Conservation (phyloP, 371 early-diverging fungal species). For the Homolaphlyctis polyrhiza region DNA sequence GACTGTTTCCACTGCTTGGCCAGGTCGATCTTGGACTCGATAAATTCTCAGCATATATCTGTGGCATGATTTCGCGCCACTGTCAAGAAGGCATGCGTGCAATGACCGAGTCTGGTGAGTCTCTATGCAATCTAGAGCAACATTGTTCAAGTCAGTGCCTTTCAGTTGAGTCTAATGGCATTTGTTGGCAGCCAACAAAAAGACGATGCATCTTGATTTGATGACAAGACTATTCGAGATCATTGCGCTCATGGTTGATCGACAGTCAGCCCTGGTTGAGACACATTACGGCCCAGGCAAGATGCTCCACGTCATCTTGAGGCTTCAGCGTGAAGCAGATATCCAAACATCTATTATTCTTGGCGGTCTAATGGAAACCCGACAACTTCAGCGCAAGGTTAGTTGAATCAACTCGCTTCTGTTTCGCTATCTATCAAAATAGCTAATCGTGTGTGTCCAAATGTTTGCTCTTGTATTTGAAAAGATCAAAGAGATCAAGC, state of each 20-base stretch:
- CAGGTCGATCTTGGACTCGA: slow-evolving; percentile 79
- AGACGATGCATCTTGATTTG: slow-evolving; percentile 59
- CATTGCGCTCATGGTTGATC: slow-evolving; percentile 78
- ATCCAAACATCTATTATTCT: slow-evolving; percentile 68
- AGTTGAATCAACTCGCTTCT: too few species aligned
- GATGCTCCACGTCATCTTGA: slow-evolving; percentile 81
- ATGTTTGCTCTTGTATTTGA: too few species aligned
- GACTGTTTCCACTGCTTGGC: slow-evolving; percentile 81
- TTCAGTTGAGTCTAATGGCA: too few species aligned
- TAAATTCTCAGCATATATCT: slow-evolving; percentile 78
- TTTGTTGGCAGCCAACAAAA: background rate
- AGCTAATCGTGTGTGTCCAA: too few species aligned
- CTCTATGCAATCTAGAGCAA: slow-evolving; percentile 25
- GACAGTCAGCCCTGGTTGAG: slow-evolving; percentile 76
- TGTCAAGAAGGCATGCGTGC: slow-evolving; percentile 63
- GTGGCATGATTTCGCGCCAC: slow-evolving; percentile 63
- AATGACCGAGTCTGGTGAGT: slow-evolving; percentile 11
- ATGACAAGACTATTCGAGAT: slow-evolving; percentile 81
- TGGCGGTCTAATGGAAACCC: slow-evolving; percentile 68
- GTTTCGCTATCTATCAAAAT: too few species aligned
- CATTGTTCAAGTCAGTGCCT: slow-evolving; percentile 5
- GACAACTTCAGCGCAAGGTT: slow-evolving; percentile 63
- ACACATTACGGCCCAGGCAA: slow-evolving; percentile 77
- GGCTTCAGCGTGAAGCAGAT: slow-evolving; percentile 83
- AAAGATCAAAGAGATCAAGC: slow-evolving; percentile 7